phyloP scores from a whole-genome alignment of 164 flowering plant genomes.

The Vitis cinerea region DNA sequence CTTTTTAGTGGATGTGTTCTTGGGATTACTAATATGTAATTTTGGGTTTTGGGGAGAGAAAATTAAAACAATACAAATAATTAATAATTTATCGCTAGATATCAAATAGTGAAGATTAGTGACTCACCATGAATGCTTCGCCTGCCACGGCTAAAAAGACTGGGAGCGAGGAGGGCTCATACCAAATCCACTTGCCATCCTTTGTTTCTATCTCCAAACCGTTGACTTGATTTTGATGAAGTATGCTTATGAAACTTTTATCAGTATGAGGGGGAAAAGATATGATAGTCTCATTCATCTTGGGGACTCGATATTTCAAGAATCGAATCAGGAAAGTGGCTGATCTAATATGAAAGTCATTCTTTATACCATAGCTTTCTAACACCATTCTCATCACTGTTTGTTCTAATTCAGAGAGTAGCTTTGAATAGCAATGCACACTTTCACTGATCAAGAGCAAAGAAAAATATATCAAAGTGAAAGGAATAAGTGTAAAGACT shows the following conservation, averaged over 20 bases:
- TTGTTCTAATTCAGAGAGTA: constrained; percentile 15
- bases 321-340: constrained; percentile 19
- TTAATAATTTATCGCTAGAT: neutral
- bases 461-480: neutral
- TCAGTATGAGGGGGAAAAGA: constrained; percentile 18
- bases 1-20: too few relatives aligned
- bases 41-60: too few relatives aligned
- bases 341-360: constrained; percentile 12
- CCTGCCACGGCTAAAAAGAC: constrained; percentile 25
- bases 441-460: constrained; percentile 11
- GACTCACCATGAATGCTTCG: constrained; percentile 30
- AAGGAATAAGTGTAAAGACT: neutral
- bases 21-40: too few relatives aligned
- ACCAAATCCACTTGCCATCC: constrained; percentile 32
- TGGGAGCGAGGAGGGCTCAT: too few relatives aligned
- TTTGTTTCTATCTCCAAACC: constrained; percentile 18
- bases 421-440: constrained; percentile 10
- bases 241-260: constrained; percentile 17
- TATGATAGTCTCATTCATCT: constrained; percentile 1
- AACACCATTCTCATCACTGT: constrained; percentile 26
- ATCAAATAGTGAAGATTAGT: too few relatives aligned
- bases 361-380: constrained; percentile 19
- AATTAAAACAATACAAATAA: neutral
- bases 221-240: constrained; percentile 19
- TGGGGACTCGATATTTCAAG: constrained; percentile 16